phyloP scores from a whole-genome alignment of 768 basidiomycete species.

The Russula lepida region DNA sequence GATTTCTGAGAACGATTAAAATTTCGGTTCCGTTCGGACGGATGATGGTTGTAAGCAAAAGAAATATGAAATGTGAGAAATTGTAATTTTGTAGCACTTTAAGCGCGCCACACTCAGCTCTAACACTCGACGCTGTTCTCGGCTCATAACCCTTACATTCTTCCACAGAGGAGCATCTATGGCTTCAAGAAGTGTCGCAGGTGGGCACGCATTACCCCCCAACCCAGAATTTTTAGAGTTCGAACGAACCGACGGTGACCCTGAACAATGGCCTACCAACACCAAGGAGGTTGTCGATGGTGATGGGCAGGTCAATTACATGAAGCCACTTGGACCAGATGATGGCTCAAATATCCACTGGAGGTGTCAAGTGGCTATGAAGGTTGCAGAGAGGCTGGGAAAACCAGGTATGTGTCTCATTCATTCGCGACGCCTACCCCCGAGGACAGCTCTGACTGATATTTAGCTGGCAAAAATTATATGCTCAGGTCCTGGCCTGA shows the following conservation, averaged over 20 bases:
- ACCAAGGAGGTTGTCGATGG: slow-evolving; percentile 44
- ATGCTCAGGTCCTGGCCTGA: slow-evolving; percentile 57
- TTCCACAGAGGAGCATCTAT: not conserved
- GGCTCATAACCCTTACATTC: not conserved
- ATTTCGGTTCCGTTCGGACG: not conserved
- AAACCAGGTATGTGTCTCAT: slow-evolving; percentile 39
- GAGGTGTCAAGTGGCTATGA: slow-evolving; percentile 34
- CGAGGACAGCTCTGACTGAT: not conserved
- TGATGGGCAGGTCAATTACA: slow-evolving; percentile 66
- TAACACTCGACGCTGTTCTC: not conserved
- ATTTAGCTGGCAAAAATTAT: slow-evolving; percentile 44
- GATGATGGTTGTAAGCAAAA: not conserved
- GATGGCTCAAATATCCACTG: slow-evolving; percentile 49
- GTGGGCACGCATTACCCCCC: slow-evolving; percentile 33
- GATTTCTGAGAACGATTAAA: not conserved
- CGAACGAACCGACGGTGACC: slow-evolving; percentile 50
- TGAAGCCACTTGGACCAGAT: slow-evolving; percentile 45
- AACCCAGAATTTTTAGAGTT: slow-evolving; percentile 54
- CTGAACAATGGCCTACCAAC: slow-evolving; percentile 46
- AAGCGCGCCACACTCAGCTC: slow-evolving; percentile 3
- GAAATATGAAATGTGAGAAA: not conserved
- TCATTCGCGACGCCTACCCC: not conserved
- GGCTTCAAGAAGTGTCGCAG: slow-evolving; percentile 15
- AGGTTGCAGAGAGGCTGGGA: slow-evolving; percentile 37
- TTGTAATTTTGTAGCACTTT: not conserved